Percentiles rank a stretch among this genome's conserved stretches.
These are phyloP conservation scores for Tubosaeta brunneosetosa DNA, from an alignment of 768 basidiomycete genomes.

Conservation along the genomic window DNA sequence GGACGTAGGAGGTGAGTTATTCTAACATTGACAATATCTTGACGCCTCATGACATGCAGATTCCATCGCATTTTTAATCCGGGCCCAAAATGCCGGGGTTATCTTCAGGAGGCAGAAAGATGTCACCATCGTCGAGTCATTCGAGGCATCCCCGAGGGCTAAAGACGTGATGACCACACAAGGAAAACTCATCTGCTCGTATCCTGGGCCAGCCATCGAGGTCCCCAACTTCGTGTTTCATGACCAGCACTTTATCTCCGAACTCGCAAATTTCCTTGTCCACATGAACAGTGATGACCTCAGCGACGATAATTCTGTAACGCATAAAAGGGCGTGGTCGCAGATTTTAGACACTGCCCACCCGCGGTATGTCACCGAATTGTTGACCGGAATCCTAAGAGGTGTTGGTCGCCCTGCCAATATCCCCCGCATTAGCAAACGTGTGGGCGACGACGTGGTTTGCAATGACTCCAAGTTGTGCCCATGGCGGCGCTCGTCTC, in stretches of 20 bases:
- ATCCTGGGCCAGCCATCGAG: constrained; percentile 41
- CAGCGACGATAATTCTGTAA: no score
- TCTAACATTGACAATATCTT: background rate
- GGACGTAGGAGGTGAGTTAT: constrained; percentile 17
- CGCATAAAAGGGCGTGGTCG: no score
- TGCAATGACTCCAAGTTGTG: constrained; percentile 2
- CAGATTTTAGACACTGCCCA: background rate
- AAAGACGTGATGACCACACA: constrained; percentile 29
- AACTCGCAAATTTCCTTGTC: constrained; percentile 37
- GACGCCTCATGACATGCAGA: constrained; percentile 26
- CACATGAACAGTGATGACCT: constrained; percentile 25
- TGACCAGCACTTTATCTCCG: constrained; percentile 27
- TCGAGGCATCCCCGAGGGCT: constrained; percentile 39
- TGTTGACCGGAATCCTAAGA: constrained; percentile 43
- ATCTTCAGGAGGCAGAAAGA: constrained; percentile 29
- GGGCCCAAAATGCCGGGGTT: constrained; percentile 45
- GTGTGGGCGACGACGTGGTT: background rate
- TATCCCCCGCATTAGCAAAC: background rate
- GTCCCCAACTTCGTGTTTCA: constrained; percentile 16
- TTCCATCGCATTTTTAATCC: constrained; percentile 34
- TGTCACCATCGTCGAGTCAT: constrained; percentile 16
- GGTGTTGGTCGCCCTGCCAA: constrained; percentile 23
- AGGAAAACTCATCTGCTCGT: constrained; percentile 42
- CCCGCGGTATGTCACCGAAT: constrained; percentile 41
- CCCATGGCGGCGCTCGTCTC: constrained; percentile 35